phyloP scores from a whole-genome alignment of 1,139 yeast genomes.

The Yamadazyma aaseri region DNA sequence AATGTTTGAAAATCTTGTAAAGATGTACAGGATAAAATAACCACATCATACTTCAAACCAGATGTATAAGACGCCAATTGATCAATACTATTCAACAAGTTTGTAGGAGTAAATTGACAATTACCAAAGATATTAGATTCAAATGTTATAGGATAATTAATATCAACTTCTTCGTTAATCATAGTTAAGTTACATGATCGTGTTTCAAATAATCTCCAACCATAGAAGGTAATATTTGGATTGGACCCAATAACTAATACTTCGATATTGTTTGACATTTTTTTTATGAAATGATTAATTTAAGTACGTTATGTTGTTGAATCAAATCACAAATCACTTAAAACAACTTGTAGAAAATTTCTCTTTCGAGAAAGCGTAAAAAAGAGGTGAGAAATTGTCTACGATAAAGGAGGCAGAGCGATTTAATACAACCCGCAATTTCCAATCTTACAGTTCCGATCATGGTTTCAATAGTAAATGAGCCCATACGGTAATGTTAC shows the following conservation, averaged over 20 bases:
- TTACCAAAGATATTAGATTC: conserved; percentile 21
- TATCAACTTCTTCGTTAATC: conserved; percentile 23
- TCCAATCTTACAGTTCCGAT: too few relatives aligned
- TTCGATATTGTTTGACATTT: conserved; percentile 2
- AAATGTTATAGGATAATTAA: conserved; percentile 17
- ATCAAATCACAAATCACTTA: too few relatives aligned
- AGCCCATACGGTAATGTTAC: too few relatives aligned
- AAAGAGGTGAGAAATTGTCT: too few relatives aligned
- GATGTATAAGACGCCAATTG: conserved; percentile 16
- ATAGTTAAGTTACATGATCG: conserved; percentile 34
- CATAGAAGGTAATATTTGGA: conserved; percentile 50
- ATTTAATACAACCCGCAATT: too few relatives aligned
- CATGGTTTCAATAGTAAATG: too few relatives aligned
- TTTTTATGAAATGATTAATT: too few relatives aligned
- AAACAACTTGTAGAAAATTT: too few relatives aligned
- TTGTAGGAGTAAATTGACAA: conserved; percentile 23
- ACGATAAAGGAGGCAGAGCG: too few relatives aligned
- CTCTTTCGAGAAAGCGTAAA: too few relatives aligned
- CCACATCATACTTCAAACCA: conserved; percentile 30
- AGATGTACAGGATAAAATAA: conserved; percentile 35
- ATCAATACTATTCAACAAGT: conserved; percentile 17
- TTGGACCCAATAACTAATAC: conserved; percentile 36
- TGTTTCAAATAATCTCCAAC: conserved; percentile 46
- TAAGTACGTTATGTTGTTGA: too few relatives aligned
- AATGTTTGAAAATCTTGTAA: conserved; percentile 42